These are phyloP conservation scores for Escallonia herrerae DNA, from an alignment of 129 eudicot species.

Conservation along the genomic window DNA sequence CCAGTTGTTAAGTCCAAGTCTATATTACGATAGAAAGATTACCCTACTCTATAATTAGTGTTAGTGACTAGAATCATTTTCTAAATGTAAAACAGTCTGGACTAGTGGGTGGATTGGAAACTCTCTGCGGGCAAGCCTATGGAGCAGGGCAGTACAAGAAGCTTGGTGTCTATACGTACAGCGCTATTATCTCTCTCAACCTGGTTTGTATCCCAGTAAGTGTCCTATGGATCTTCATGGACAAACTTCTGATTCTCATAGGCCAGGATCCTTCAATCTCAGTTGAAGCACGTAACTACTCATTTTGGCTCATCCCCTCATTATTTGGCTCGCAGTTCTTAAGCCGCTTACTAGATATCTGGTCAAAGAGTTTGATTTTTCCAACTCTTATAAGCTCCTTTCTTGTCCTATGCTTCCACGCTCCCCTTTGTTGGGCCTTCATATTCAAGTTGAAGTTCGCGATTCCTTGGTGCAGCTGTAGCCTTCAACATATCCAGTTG, in stretches of 20 bases:
- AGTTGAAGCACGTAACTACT: slow-evolving; percentile 17
- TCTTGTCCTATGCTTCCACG: slow-evolving; percentile 15
- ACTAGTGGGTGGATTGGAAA: slow-evolving; percentile 34
- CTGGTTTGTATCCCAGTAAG: slow-evolving; percentile 22
- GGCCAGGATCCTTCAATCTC: slow-evolving; percentile 44
- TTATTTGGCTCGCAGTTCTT: slow-evolving; percentile 24
- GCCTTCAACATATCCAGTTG: slow-evolving; percentile 23
- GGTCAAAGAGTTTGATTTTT: slow-evolving; percentile 23
- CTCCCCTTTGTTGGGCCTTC: slow-evolving; percentile 29
- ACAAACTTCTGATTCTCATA: slow-evolving; percentile 13
- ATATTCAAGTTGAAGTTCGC: slow-evolving; percentile 20
- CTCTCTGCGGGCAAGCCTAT: slow-evolving; percentile 42
- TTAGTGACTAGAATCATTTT: not conserved
- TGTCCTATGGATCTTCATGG: slow-evolving; percentile 27
- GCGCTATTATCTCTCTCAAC: slow-evolving; percentile 22
- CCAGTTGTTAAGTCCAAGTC: too few relatives aligned
- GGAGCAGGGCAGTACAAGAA: slow-evolving; percentile 30
- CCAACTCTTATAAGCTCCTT: slow-evolving; percentile 30
- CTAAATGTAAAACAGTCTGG: slow-evolving; percentile 20
- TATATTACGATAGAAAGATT: too few relatives aligned
- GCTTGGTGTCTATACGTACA: slow-evolving; percentile 25
- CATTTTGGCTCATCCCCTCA: slow-evolving; percentile 19
- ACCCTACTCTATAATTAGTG: too few relatives aligned
- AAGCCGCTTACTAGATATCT: slow-evolving; percentile 14
- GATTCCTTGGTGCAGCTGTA: slow-evolving; percentile 22